These are phyloP conservation scores for Heracleum sosnowskyi DNA, from an alignment of 129 eudicot genomes.

Conservation along the genomic window DNA sequence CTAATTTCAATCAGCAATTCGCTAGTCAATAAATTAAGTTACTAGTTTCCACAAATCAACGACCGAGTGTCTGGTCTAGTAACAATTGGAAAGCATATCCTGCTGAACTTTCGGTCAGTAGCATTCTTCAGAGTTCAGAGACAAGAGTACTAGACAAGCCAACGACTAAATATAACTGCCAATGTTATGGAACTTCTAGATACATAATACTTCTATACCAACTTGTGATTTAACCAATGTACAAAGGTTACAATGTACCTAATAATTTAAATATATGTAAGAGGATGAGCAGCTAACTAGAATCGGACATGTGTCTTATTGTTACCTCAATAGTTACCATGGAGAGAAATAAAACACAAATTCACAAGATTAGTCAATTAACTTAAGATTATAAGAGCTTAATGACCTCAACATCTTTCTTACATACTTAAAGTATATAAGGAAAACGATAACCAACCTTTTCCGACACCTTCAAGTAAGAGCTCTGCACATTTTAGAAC, in stretches of 20 bases:
- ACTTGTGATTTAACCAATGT: background rate
- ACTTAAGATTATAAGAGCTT: background rate
- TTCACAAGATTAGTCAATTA: background rate
- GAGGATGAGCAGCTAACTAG: background rate
- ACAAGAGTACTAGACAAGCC: background rate
- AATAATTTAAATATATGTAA: background rate
- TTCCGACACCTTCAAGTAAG: slow-evolving; percentile 90
- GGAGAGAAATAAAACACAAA: background rate
- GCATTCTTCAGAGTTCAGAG: background rate
- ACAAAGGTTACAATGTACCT: background rate
- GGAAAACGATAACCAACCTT: slow-evolving; percentile 40
- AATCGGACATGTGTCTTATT: background rate
- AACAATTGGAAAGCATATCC: background rate
- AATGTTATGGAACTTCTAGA: background rate
- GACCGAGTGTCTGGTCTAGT: background rate
- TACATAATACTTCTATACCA: background rate
- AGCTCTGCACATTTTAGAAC: slow-evolving; percentile 85
- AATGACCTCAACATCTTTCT: background rate
- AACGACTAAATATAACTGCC: background rate
- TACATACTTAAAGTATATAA: background rate
- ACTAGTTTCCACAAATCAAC: background rate
- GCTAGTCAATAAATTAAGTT: background rate
- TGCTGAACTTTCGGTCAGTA: background rate
- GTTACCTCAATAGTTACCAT: background rate
- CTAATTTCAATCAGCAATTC: background rate